Evolutionary conservation across 2,329 filamentous ascomycete genomes (phyloP).

Genomic region (Penicillium griseofulvum): DNA sequence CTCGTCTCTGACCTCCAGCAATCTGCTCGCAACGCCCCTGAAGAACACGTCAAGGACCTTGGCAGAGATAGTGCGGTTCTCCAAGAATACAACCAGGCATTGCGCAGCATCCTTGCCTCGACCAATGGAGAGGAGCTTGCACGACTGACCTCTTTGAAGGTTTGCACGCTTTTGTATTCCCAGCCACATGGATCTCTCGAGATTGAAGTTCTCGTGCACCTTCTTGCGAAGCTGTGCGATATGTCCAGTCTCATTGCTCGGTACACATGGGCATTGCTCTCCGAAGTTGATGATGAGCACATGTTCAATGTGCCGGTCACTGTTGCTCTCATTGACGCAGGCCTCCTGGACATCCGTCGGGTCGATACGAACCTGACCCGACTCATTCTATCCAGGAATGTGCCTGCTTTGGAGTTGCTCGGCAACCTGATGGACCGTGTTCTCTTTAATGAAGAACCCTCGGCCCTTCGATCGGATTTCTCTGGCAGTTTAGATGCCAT

Average conservation of each 20-base stretch:
- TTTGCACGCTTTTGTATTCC: conserved; percentile 57
- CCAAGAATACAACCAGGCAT: conserved; percentile 57
- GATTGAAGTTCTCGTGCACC: conserved; percentile 61
- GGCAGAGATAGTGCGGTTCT: conserved; percentile 55
- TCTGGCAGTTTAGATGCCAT: conserved; percentile 76
- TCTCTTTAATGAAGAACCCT: conserved; percentile 72
- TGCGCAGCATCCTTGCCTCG: conserved; percentile 54
- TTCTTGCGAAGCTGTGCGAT: conserved; percentile 62
- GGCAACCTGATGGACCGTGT: conserved; percentile 74
- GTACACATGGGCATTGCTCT: conserved; percentile 48
- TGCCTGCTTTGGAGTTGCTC: conserved; percentile 74
- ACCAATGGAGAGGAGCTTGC: conserved; percentile 58
- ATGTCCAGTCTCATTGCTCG: conserved; percentile 58
- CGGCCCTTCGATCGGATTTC: conserved; percentile 81
- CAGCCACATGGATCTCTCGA: conserved; percentile 57
- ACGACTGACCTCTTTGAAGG: conserved; percentile 54
- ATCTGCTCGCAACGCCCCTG: conserved; percentile 54
- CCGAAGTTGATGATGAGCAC: conserved; percentile 57
- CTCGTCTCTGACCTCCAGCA: conserved; percentile 58
- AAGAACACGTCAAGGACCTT: conserved; percentile 59
- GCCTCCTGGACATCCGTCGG: conserved; percentile 60
- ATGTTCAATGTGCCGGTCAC: conserved; percentile 63
- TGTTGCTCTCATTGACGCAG: conserved; percentile 58
- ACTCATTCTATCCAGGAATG: conserved; percentile 68
- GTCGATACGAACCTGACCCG: conserved; percentile 72